phyloP scores from a whole-genome alignment of 768 basidiomycete species.

The Amanita rimosa region DNA sequence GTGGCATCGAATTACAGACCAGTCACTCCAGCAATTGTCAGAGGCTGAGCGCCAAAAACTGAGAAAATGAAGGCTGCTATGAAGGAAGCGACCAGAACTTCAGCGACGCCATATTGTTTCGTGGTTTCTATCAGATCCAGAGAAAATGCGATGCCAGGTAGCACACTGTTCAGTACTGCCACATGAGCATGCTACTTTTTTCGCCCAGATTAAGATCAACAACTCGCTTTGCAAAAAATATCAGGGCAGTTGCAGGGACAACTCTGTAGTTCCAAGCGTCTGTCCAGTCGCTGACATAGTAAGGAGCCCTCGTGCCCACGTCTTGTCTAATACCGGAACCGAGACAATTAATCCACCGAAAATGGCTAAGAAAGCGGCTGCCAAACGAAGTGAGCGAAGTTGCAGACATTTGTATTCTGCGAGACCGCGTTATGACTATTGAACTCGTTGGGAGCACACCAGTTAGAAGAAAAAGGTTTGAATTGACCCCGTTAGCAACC shows the following conservation, averaged over 20 bases:
- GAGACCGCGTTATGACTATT: too few species aligned
- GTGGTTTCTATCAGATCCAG: slow-evolving; percentile 89
- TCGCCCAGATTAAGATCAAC: neutral
- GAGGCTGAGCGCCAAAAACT: slow-evolving; percentile 79
- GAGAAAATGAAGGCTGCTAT: slow-evolving; percentile 87
- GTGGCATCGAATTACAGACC: slow-evolving; percentile 26
- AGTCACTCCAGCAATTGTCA: slow-evolving; percentile 88
- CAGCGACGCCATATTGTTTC: slow-evolving; percentile 79
- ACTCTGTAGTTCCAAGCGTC: slow-evolving; percentile 92
- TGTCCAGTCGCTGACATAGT: slow-evolving; percentile 80
- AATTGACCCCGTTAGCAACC: too few species aligned
- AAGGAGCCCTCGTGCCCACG: slow-evolving; percentile 60
- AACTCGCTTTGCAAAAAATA: slow-evolving; percentile 75
- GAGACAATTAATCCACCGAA: slow-evolving; percentile 21
- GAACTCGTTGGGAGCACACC: too few species aligned
- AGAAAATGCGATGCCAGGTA: slow-evolving; percentile 88
- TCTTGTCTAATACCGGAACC: slow-evolving; percentile 63
- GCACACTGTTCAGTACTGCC: slow-evolving; percentile 34
- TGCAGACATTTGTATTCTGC: neutral
- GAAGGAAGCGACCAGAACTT: slow-evolving; percentile 75
- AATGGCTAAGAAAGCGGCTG: neutral
- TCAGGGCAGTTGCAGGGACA: slow-evolving; percentile 73
- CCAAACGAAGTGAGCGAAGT: too few species aligned
- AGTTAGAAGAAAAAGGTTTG: too few species aligned
- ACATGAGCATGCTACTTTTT: neutral